Evolutionary conservation across 2,329 filamentous ascomycete species (phyloP), one percentile per base, ranked within the genome.

Genomic region (Mollisia scopiformis): DNA sequence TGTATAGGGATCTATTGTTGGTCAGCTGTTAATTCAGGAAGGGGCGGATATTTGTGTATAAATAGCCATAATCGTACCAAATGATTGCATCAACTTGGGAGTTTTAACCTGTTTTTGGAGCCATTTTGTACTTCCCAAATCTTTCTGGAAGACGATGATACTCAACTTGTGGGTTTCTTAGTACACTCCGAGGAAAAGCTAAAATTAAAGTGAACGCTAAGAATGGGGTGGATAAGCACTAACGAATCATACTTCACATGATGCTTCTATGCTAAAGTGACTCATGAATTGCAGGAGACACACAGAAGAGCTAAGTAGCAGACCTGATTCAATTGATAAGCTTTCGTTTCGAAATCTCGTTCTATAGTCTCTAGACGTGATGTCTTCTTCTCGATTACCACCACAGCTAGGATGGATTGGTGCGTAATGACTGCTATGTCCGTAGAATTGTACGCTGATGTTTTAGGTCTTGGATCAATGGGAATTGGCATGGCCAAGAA

Each of bases 381-480:
- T 39, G 6, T 14, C 37, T 19, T 14, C 37, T 19, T 25, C 21
- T 46, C 21, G 27, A 10, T 5, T 23, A 27, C 25, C 5, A 10
- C 47, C 47, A n/a, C 27, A 19, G 19, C 5, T 31, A 30, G 47
- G 47, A 50, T 50, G 25, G 25, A 50, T 31, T 31, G 47, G 19
- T 46, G 19, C 41, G 21, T 46, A 13, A 3, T 14, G 27, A 25
- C 16, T 10, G 8, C 41, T n/a, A n/a, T n/a, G n/a, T n/a, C n/a
- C n/a, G n/a, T n/a, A n/a, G n/a, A n/a, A 25, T 25, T 46, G 19
- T 27, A 8, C 23, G 41, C 3, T 25, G 23, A 25, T 11, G 13
- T 4, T 25, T 16, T 11, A 65, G 68, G 69, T 8, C 59, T 72
- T 6, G 69, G 68, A 13, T 66, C 66, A 4, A 72, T 72, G 69